phyloP scores from a whole-genome alignment of 345 rosid species.

The Pugionium dolabratum region DNA sequence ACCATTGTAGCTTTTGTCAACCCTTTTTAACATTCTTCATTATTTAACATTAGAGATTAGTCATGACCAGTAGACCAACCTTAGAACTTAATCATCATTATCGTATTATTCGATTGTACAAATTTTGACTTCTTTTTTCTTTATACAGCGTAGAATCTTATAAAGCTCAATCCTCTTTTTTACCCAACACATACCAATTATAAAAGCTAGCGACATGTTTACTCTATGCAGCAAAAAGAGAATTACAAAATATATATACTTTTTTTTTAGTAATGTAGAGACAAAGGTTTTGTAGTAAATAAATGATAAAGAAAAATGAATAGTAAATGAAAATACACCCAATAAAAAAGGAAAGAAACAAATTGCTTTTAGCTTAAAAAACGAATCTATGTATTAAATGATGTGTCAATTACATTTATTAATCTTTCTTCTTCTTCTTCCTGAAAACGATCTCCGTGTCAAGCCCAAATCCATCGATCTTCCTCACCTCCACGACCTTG shows the following conservation, averaged over 20 bases:
- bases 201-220: no score
- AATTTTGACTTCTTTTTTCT: no score
- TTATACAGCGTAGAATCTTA: no score
- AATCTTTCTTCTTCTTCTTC: conserved; percentile 44
- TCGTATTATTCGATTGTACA: no score
- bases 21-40: no score
- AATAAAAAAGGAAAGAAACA: neutral
- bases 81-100: no score
- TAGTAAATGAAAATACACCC: neutral
- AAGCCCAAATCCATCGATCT: conserved; percentile 89
- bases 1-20: no score
- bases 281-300: neutral
- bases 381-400: neutral
- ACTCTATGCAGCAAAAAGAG: no score
- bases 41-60: no score
- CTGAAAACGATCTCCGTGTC: conserved; percentile 84
- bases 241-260: neutral
- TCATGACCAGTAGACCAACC: no score
- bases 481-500: conserved; percentile 58
- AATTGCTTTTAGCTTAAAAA: neutral
- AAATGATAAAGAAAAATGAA: neutral
- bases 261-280: neutral
- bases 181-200: no score
- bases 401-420: neutral
- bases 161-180: no score